Conservation (phyloP, 441 rosid species). For the Eruca vesicaria region DNA sequence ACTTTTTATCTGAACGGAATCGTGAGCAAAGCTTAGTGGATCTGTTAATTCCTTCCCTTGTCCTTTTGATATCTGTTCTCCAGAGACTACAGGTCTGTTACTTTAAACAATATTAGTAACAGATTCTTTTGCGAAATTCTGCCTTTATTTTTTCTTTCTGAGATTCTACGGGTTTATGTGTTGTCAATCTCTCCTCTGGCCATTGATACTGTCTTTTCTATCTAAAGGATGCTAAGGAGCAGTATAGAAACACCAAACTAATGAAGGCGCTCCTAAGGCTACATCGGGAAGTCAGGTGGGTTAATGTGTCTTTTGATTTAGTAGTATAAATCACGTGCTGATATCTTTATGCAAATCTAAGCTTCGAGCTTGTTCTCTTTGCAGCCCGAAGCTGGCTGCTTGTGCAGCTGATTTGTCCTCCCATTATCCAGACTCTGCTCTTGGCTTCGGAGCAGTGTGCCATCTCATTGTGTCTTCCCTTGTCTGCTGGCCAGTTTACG, state of each 20-base stretch:
- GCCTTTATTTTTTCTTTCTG: slow-evolving; percentile 1
- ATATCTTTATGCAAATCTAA: slow-evolving; percentile 16
- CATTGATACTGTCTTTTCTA: slow-evolving; percentile 23
- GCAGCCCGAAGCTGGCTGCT: slow-evolving; percentile 96
- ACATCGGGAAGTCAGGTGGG: slow-evolving; percentile 94
- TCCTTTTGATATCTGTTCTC: slow-evolving; percentile 72
- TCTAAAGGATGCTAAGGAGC: slow-evolving; percentile 84
- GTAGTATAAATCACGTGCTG: slow-evolving; percentile 4
- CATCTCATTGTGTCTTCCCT: slow-evolving; percentile 93
- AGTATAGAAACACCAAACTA: slow-evolving; percentile 86
- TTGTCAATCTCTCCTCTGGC: slow-evolving; percentile 11
- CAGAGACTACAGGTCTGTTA: slow-evolving; percentile 76
- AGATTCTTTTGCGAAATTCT: neutral
- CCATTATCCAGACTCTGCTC: slow-evolving; percentile 86
- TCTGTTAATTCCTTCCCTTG: slow-evolving; percentile 79
- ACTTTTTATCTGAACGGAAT: slow-evolving; percentile 87
- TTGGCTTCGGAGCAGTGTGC: slow-evolving; percentile 94
- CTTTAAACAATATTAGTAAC: neutral
- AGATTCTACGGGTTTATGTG: slow-evolving; percentile 3
- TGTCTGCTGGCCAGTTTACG: slow-evolving; percentile 92
- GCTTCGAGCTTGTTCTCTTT: slow-evolving; percentile 27
- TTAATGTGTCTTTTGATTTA: slow-evolving; percentile 17
- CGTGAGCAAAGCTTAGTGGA: slow-evolving; percentile 96
- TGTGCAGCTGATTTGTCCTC: slow-evolving; percentile 93
- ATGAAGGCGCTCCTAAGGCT: slow-evolving; percentile 88